These are phyloP conservation scores for Xylaria flabelliformis DNA, from an alignment of 495 filamentous ascomycete species.

Conservation along the genomic window DNA sequence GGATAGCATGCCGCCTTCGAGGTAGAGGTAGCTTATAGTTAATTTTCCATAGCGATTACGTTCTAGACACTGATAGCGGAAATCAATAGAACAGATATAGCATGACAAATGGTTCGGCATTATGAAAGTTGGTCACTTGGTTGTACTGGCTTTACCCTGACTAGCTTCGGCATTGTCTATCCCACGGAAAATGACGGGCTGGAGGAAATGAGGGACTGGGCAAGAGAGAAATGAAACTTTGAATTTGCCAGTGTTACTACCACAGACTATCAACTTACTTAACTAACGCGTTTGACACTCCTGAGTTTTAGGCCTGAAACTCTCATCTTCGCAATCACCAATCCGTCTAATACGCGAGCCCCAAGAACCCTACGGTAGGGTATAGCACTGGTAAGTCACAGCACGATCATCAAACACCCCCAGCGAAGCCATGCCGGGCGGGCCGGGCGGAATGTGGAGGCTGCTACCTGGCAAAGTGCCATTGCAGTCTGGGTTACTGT, in stretches of 20 bases:
- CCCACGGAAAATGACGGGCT: neutral
- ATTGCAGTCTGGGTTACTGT: constrained; percentile 29
- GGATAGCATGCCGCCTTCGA: neutral
- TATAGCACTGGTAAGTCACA: constrained; percentile 29
- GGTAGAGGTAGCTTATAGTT: neutral
- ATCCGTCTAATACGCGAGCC: neutral
- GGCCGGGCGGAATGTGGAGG: constrained; percentile 25
- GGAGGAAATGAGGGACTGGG: neutral
- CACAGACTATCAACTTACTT: neutral
- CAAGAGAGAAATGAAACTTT: neutral
- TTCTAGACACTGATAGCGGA: neutral
- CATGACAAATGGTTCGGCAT: neutral
- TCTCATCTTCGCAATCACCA: neutral
- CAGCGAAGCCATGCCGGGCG: constrained; percentile 19
- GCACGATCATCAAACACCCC: constrained; percentile 31
- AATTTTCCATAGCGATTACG: neutral
- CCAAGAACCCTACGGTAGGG: neutral
- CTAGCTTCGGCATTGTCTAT: neutral
- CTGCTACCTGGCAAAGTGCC: constrained; percentile 23
- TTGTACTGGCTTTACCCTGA: neutral
- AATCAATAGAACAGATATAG: neutral
- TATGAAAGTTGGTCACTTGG: neutral
- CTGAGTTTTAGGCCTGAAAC: no score
- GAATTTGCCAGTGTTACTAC: neutral
- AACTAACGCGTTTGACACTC: neutral